phyloP scores from a whole-genome alignment of 176 grass and related monocot genomes.

The Alloteropsis semialata region DNA sequence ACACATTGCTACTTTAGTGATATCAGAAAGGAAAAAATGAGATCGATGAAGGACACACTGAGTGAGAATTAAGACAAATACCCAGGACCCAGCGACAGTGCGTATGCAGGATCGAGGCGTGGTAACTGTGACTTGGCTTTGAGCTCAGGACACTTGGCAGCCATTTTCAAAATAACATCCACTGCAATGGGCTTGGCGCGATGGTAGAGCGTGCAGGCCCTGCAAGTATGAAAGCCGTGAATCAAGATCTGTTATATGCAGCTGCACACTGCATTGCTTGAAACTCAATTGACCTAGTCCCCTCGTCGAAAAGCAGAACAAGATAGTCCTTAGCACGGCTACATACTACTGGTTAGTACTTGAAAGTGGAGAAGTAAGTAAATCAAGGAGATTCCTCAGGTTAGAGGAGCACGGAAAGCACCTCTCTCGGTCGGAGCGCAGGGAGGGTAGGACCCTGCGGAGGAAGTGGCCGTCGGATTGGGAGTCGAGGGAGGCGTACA shows the following conservation, averaged over 20 bases:
- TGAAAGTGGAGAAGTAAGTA: background rate
- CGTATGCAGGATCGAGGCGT: background rate
- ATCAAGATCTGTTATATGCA: background rate
- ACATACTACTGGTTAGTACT: background rate
- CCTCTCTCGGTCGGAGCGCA: background rate
- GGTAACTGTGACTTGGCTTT: background rate
- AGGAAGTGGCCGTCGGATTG: background rate
- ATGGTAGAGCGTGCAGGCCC: background rate
- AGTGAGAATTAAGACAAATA: background rate
- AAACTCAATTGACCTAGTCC: background rate
- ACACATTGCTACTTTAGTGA: background rate
- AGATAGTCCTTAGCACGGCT: background rate
- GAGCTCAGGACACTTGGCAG: conserved; percentile 3
- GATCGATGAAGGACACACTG: background rate
- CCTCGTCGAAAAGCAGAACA: background rate
- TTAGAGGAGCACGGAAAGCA: background rate
- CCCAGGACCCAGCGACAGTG: background rate
- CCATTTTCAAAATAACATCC: background rate
- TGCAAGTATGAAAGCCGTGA: background rate
- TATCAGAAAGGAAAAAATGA: background rate
- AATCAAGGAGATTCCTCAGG: background rate
- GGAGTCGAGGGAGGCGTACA: background rate
- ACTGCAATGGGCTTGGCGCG: background rate
- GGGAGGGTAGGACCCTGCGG: background rate
- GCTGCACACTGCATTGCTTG: background rate